Evolutionary conservation across 352 stramenopile genomes (phyloP).

Genomic region (Globisporangium sylvaticum): DNA sequence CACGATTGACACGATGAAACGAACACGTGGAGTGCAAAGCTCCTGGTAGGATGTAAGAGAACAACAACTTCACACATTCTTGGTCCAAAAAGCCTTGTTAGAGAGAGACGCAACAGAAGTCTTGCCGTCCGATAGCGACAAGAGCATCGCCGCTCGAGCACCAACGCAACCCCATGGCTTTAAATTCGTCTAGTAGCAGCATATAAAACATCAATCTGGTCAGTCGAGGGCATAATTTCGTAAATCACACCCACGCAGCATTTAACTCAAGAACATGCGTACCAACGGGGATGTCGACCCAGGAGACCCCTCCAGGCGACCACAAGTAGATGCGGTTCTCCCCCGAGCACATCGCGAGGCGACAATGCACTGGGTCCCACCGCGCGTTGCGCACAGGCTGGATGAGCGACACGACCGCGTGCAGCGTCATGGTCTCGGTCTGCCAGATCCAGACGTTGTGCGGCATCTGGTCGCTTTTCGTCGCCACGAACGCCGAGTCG

Average conservation of each 20-base stretch:
- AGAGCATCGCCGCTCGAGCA: slow-evolving; percentile 44
- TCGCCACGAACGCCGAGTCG: slow-evolving; percentile 66
- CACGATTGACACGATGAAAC: no score
- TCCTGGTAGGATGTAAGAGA: neutral
- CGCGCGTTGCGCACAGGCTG: slow-evolving; percentile 54
- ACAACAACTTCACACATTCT: neutral
- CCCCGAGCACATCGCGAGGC: slow-evolving; percentile 57
- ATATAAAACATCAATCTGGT: slow-evolving; percentile 1
- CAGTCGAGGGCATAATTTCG: neutral
- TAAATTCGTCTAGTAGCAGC: slow-evolving; percentile 48
- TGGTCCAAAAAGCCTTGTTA: slow-evolving; percentile 16
- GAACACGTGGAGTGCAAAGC: no score
- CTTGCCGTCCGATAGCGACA: slow-evolving; percentile 49
- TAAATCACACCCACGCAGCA: neutral
- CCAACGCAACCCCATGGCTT: slow-evolving; percentile 66
- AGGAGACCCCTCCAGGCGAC: slow-evolving; percentile 57
- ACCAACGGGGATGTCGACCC: slow-evolving; percentile 62
- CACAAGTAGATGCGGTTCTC: slow-evolving; percentile 72
- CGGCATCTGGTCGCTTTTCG: slow-evolving; percentile 80
- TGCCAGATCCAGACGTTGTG: slow-evolving; percentile 86
- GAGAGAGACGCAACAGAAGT: slow-evolving; percentile 66
- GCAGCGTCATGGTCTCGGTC: slow-evolving; percentile 65
- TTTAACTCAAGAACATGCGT: neutral
- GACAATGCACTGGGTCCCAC: slow-evolving; percentile 49
- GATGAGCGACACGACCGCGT: slow-evolving; percentile 61